A percentile compares a stretch with the other conserved stretches of the same genome.
Evolutionary conservation across 106 monocot species (phyloP).

Genomic region (Dendrobium nobile): DNA sequence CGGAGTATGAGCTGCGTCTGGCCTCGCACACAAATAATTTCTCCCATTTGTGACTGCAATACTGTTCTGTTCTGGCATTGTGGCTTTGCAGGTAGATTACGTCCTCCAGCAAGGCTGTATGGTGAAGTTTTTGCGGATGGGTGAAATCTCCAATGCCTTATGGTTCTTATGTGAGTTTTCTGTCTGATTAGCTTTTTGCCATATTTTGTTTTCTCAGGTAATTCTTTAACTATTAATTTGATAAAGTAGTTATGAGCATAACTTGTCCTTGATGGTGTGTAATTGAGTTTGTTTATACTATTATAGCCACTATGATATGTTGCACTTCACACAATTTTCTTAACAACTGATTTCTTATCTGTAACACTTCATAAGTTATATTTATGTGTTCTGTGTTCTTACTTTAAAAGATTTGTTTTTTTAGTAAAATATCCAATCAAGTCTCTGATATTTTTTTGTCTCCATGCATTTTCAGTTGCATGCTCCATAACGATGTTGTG

Average conservation of each 20-base stretch:
- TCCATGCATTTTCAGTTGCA: background rate
- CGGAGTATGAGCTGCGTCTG: too few species aligned
- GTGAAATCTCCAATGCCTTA: slow-evolving; percentile 66
- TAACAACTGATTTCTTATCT: background rate
- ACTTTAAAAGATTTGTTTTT: background rate
- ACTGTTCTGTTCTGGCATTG: slow-evolving; percentile 2
- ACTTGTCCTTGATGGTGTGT: background rate
- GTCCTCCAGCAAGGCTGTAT: slow-evolving; percentile 48
- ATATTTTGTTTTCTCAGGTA: background rate
- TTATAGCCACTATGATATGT: background rate
- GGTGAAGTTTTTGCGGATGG: slow-evolving; percentile 94
- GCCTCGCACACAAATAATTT: too few species aligned
- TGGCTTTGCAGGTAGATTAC: slow-evolving; percentile 63
- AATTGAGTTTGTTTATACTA: background rate
- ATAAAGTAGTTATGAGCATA: background rate
- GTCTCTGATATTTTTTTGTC: background rate
- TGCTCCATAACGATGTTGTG: background rate
- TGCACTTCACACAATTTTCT: background rate
- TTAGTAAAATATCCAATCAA: background rate
- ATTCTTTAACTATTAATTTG: background rate
- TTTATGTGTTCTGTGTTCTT: background rate
- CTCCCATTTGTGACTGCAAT: background rate
- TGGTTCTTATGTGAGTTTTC: slow-evolving; percentile 78
- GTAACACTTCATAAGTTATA: background rate
- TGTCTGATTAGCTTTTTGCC: background rate